Base-by-base conservation (phyloP, 1,284 basidiomycete genomes). In the Kalmanozyma brasiliensis region DNA sequence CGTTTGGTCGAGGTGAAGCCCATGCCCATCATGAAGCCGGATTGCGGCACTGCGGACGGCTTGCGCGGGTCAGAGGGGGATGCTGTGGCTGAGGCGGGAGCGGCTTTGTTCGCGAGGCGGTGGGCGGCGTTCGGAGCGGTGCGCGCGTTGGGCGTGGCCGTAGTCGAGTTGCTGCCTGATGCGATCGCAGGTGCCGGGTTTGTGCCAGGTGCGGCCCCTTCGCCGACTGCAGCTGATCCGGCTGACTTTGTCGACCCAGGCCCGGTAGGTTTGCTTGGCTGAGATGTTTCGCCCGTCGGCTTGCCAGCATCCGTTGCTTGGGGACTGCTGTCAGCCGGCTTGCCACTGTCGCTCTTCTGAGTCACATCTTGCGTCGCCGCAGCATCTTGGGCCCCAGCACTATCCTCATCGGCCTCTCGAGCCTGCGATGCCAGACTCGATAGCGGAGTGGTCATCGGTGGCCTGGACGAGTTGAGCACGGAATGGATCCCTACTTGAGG, bases 11-110 rank as follows among this genome's bases (percentile, higher is more conserved):
- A 49, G 5, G 77, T 52, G 48, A 79, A 79, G 4, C 77, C 77
- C 47, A 52, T 62, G 24, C 80, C 80, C 51, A 82, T 82, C 51
- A 82, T 70, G 30, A 82, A 67, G 29, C 80, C 80, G 1, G 77
- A 48, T 44, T 82, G 80, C 9, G 78, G 73, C 46, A 77, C 72
- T 0, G 80, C 79, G 4, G 69, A 70, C 3, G 77, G 77, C 51
- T 64, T 66, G 45, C 57, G 61, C 13, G 46, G 7, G 26, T 63
- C 63, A n/a, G 55, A 60, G 14, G 66, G 42, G 29, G 56, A 49
- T 9, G 57, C 48, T 14, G 62, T 52, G 19, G 53, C 43, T 11
- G 46, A 48, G 5, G 65, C 57, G 19, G 70, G 57, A 60, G 6
- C 67, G 51, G 0, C 58, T 40, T 23, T 22, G 23, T n/a, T n/a